phyloP scores from a whole-genome alignment of 2,329 filamentous ascomycete genomes.

The Drechslerella stenobrocha region DNA sequence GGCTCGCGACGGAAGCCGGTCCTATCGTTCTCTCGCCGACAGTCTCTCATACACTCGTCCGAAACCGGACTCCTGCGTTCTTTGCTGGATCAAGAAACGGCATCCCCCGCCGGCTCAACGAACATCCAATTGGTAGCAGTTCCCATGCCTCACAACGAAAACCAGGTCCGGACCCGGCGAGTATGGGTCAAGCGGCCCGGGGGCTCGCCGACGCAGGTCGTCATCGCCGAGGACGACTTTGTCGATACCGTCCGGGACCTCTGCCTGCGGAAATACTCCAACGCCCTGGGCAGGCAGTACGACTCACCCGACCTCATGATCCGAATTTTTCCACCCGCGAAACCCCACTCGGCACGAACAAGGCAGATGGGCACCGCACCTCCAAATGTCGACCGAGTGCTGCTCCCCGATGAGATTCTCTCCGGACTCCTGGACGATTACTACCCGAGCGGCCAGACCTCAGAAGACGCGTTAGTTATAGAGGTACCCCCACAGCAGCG shows the following conservation, averaged over 20 bases:
- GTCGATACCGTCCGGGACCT: conserved; percentile 93
- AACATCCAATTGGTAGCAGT: conserved; percentile 39
- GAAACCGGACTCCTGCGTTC: conserved; percentile 40
- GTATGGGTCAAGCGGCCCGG: conserved; percentile 91
- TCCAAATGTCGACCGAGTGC: conserved; percentile 63
- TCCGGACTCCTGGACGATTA: conserved; percentile 75
- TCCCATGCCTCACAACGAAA: conserved; percentile 53
- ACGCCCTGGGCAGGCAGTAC: conserved; percentile 83
- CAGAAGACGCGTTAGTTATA: conserved; percentile 88
- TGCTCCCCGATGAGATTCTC: conserved; percentile 87
- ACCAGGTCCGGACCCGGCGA: conserved; percentile 66
- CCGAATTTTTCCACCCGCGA: conserved; percentile 72
- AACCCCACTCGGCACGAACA: conserved; percentile 38
- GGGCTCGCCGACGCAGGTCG: conserved; percentile 82
- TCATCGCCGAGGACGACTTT: conserved; percentile 81
- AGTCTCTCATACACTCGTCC: conserved; percentile 44
- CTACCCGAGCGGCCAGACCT: conserved; percentile 81
- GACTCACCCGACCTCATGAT: conserved; percentile 88
- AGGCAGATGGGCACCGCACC: conserved; percentile 56
- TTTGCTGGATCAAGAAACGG: conserved; percentile 39
- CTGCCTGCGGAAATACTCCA: conserved; percentile 89
- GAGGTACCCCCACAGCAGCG: conserved; percentile 67
- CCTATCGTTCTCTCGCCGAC: conserved; percentile 38
- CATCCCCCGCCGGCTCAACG: conserved; percentile 30
- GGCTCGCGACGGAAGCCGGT: conserved; percentile 40